These are phyloP conservation scores for Aspergillus awamori DNA, from an alignment of 2,329 filamentous ascomycete genomes.

Conservation along the genomic window DNA sequence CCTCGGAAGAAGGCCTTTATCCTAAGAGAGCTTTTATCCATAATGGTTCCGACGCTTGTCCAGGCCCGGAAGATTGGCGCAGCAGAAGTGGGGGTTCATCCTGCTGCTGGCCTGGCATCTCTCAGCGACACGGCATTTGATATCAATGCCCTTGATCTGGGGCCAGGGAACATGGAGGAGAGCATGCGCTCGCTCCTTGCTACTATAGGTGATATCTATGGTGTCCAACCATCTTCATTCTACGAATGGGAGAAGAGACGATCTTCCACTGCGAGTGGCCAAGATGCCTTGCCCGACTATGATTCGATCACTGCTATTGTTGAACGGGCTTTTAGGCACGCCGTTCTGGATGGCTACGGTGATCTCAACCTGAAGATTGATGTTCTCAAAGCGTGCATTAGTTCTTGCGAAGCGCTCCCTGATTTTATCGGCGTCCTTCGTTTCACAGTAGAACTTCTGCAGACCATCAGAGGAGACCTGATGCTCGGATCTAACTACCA, in stretches of 20 bases:
- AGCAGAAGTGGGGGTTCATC: slow-evolving; percentile 94
- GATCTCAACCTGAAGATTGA: slow-evolving; percentile 81
- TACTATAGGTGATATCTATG: slow-evolving; percentile 44
- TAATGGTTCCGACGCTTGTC: slow-evolving; percentile 80
- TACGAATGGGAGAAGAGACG: slow-evolving; percentile 37
- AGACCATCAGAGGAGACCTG: slow-evolving; percentile 73
- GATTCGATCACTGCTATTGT: slow-evolving; percentile 44
- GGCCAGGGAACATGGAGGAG: slow-evolving; percentile 45
- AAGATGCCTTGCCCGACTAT: slow-evolving; percentile 28
- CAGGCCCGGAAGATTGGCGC: slow-evolving; percentile 91
- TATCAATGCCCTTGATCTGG: slow-evolving; percentile 47
- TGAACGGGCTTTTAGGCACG: slow-evolving; percentile 50
- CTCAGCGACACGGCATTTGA: slow-evolving; percentile 59
- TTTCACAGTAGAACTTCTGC: slow-evolving; percentile 81
- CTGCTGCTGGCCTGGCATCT: slow-evolving; percentile 80
- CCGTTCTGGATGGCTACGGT: slow-evolving; percentile 64
- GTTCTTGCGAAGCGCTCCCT: slow-evolving; percentile 89
- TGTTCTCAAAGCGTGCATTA: slow-evolving; percentile 84
- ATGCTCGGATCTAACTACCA: slow-evolving; percentile 73
- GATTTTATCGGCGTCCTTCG: slow-evolving; percentile 88
- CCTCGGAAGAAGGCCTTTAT: slow-evolving; percentile 91
- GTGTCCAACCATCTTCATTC: slow-evolving; percentile 42
- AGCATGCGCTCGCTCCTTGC: slow-evolving; percentile 44
- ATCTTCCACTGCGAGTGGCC: slow-evolving; percentile 22
- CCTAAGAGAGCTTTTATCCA: slow-evolving; percentile 79